Evolutionary conservation across 2,329 filamentous ascomycete species (phyloP), one percentile per base, ranked within the genome.

Genomic region (Exophiala bonariae): DNA sequence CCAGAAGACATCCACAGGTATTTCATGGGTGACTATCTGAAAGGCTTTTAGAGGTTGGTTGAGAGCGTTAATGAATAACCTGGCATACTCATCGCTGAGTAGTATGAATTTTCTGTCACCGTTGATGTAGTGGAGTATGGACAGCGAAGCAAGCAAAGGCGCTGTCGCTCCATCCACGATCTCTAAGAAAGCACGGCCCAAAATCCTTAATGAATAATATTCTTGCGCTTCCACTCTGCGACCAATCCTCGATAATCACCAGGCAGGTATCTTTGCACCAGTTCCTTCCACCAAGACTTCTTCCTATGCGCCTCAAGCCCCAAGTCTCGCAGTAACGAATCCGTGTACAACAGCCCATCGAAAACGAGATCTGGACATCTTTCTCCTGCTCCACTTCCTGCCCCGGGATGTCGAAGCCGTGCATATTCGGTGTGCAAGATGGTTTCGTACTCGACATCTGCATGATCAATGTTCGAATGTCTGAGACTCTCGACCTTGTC

Each of bases 291-390:
- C 3, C 51, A 28, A 16, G 26, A n/a, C 3, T 44, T 33, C 55
- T 71, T 73, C 20, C 70, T 56, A 44, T 51, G 52, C 1, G 68
- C 68, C 13, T 75, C 67, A 44, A 90, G 63, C 0, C 81, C 85
- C 45, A 90, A 58, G 63, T 92, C 87, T 2, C 68, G 66, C 51
- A 87, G 61, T 59, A 92, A 63, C 59, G 85, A 59, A 64, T 91
- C 87, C n/a, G 88, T 63, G 60, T 89, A 93, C 4, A 86, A 85
- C 44, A 92, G 63, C 0, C 78, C 78, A 63, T 92, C 88, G 60
- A 91, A 91, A 16, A 87, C 82, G 55, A 89, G 84, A 63, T 87
- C 85, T 0, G 83, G 83, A 49, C 76, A 73, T 60, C 72, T 75
- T 31, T 70, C 72, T 1, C 85, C 85, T 58, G 80, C 82, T 0